Conservation (phyloP, 2,329 filamentous ascomycete species). For the Penicillium sp. region DNA sequence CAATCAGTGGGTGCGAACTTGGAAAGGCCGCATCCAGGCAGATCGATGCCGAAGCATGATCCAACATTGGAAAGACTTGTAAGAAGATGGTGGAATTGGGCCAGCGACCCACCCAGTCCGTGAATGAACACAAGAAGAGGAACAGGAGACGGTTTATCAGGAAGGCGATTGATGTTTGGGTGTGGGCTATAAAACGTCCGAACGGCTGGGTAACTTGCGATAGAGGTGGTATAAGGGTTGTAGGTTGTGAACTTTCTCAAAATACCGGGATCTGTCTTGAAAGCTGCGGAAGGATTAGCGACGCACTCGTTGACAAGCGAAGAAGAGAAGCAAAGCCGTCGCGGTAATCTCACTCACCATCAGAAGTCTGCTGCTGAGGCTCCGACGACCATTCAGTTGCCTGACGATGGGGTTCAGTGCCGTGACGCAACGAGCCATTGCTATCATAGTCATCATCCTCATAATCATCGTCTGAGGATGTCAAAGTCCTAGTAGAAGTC, state of each 20-base stretch:
- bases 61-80: slow-evolving; percentile 82
- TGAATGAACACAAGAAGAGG: slow-evolving; percentile 91
- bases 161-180: slow-evolving; percentile 80
- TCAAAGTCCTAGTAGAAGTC: slow-evolving; percentile 36
- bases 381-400: slow-evolving; percentile 32
- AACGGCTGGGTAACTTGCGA: slow-evolving; percentile 73
- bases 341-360: slow-evolving; percentile 34
- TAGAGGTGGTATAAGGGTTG: slow-evolving; percentile 72
- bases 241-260: slow-evolving; percentile 77
- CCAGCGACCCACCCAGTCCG: slow-evolving; percentile 87
- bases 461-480: slow-evolving; percentile 47
- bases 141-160: slow-evolving; percentile 71
- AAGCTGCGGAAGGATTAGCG: slow-evolving; percentile 35
- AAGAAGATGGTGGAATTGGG: slow-evolving; percentile 83
- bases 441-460: slow-evolving; percentile 46
- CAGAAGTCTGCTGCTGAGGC: slow-evolving; percentile 36
- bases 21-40: slow-evolving; percentile 88
- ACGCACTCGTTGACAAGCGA: not conserved
- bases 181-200: slow-evolving; percentile 85
- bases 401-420: slow-evolving; percentile 30
- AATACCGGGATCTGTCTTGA: slow-evolving; percentile 74
- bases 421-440: slow-evolving; percentile 40
- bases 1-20: slow-evolving; percentile 72
- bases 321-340: not conserved
- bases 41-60: slow-evolving; percentile 84